Evolutionary conservation across 352 stramenopile genomes (phyloP), one percentile per base, ranked within the genome.

Genomic region (Globisporangium spiculum): DNA sequence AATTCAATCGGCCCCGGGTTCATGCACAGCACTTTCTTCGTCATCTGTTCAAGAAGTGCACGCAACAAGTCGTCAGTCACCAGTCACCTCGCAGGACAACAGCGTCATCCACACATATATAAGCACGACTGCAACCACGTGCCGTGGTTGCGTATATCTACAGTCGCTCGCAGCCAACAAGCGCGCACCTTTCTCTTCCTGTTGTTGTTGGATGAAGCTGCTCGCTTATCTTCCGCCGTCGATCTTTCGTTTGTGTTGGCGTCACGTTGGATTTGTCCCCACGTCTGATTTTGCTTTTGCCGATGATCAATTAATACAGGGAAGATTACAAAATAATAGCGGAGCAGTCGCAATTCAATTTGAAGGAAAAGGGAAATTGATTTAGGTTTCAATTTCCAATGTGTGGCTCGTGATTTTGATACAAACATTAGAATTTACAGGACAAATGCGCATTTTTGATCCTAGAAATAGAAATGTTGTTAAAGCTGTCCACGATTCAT

Each of bases 1-100:
- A 93, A 93, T 72, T 91, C 85, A 68, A 93, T 91, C 38, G 85
- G 85, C n/a, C 85, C 85, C 6, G 85, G 85, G 76, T 91, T 93
- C 85, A 93, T 93, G 69, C 83, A 91, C 59, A 93, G 62, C 69
- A 89, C 80, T 48, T 76, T 72, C 79, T 93, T 91, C 34, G 83
- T 91, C 83, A 91, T 91, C 60, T 69, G 44, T 22, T 48, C 12
- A 38, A 3, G 12, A 58, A 30, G 8, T 5, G 22, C 4, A 34
- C 24, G 18, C n/a, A 36, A 61, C 8, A 52, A 58, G 12, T n/a
- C 14, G 30, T n/a, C 56, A 57, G 26, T 18, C 56, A 60, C 32
- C 7, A 26, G 10, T 34, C 30, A 61, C 1, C 7, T 20, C 5
- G 18, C 12, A 58, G n/a, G 18, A 16, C 44, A 53, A 6, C n/a